phyloP scores from a whole-genome alignment of 169 alveolate species.

The Amoebophrya sp. region DNA sequence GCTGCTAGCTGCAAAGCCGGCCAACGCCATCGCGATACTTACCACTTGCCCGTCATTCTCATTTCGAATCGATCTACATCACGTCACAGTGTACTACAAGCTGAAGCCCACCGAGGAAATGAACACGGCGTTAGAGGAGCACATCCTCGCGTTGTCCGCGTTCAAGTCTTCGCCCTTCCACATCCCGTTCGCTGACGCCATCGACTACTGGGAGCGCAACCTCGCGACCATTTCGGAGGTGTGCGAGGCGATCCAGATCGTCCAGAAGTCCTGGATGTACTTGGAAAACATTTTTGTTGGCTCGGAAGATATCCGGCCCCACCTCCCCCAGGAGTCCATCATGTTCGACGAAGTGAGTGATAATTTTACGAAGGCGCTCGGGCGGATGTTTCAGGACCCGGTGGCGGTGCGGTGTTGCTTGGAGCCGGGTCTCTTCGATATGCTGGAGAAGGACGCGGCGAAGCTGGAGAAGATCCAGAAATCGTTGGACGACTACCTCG shows the following conservation, averaged over 20 bases:
- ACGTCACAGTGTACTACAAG: constrained; percentile 24
- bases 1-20: no score
- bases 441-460: constrained; percentile 17
- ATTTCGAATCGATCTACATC: no score
- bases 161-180: constrained; percentile 40
- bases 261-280: constrained; percentile 45
- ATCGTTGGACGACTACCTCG: constrained; percentile 77
- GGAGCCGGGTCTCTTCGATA: constrained; percentile 20
- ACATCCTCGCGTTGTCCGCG: constrained; percentile 37
- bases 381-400: constrained; percentile 21
- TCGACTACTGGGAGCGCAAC: constrained; percentile 40
- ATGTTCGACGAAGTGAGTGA: constrained; percentile 32
- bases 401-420: constrained; percentile 26
- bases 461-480: constrained; percentile 74
- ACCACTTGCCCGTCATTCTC: no score
- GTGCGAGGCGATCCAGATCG: constrained; percentile 36
- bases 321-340: constrained; percentile 42
- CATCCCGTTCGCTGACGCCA: constrained; percentile 41
- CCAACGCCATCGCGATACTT: no score
- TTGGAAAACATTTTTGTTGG: constrained; percentile 44
- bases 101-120: constrained; percentile 32
- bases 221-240: constrained; percentile 42
- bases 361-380: constrained; percentile 16
- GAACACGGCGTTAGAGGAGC: constrained; percentile 41
- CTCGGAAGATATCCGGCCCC: constrained; percentile 44